These are phyloP conservation scores for Isatis tinctoria DNA, from an alignment of 345 rosid species.

Conservation along the genomic window DNA sequence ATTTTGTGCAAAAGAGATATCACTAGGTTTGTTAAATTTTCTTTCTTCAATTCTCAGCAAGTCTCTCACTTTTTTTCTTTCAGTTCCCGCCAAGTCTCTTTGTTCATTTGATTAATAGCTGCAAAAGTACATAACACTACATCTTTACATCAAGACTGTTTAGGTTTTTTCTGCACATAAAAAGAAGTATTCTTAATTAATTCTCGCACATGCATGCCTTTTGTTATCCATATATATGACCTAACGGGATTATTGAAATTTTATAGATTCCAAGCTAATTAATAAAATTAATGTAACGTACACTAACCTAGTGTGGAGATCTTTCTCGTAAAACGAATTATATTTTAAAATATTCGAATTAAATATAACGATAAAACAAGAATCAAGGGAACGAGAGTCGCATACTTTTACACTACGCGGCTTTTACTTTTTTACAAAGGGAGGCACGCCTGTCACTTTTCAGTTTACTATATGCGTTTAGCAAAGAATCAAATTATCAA, in stretches of 20 bases:
- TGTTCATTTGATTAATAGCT: background rate
- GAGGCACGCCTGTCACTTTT: background rate
- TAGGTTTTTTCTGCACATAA: background rate
- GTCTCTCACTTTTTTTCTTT: background rate
- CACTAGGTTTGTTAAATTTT: background rate
- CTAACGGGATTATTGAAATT: background rate
- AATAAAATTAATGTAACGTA: background rate
- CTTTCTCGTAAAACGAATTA: background rate
- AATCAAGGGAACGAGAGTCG: conserved; percentile 8
- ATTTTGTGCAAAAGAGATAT: background rate
- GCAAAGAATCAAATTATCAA: background rate
- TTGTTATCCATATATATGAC: background rate
- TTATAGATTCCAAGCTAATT: background rate
- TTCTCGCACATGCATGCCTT: background rate
- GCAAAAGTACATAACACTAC: background rate
- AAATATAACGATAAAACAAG: background rate
- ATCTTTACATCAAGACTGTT: background rate
- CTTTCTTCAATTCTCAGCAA: background rate
- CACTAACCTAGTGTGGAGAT: background rate
- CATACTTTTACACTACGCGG: conserved; percentile 17
- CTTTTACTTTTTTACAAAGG: background rate
- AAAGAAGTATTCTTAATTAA: background rate
- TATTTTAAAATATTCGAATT: background rate
- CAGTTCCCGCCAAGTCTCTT: background rate
- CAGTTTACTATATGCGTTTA: background rate